Conservation (phyloP, 129 eudicot species). For the Chrysanthemum seticuspe region DNA sequence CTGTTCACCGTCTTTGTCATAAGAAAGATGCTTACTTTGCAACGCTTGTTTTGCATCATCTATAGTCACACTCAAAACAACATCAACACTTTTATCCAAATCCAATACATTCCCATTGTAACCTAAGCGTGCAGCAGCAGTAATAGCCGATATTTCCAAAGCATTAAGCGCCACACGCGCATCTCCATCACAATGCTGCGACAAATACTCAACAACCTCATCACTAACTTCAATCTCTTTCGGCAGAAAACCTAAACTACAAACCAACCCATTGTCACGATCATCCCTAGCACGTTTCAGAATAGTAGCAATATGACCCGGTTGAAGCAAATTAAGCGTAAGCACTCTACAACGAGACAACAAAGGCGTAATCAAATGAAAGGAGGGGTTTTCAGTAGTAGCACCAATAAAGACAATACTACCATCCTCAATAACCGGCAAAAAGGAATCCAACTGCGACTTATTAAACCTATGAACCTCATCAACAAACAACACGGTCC, state of each 20-base stretch:
- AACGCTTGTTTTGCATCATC: constrained; percentile 79
- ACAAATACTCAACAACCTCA: constrained; percentile 49
- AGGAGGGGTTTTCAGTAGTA: constrained; percentile 94
- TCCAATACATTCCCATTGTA: not conserved
- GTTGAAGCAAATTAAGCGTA: constrained; percentile 53
- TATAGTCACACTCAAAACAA: constrained; percentile 14
- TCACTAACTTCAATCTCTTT: constrained; percentile 35
- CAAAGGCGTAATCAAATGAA: constrained; percentile 78
- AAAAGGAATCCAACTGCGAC: constrained; percentile 77
- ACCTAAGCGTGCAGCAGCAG: constrained; percentile 45
- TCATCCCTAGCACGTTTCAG: constrained; percentile 56
- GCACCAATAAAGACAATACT: constrained; percentile 84
- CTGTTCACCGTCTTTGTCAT: constrained; percentile 76
- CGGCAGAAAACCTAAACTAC: constrained; percentile 18
- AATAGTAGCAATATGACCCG: constrained; percentile 41
- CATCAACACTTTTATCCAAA: not conserved
- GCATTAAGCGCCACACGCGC: constrained; percentile 87
- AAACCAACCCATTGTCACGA: constrained; percentile 45
- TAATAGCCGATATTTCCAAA: constrained; percentile 61
- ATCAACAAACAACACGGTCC: constrained; percentile 81
- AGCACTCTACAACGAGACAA: constrained; percentile 78
- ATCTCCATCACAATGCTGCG: constrained; percentile 79
- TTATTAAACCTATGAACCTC: constrained; percentile 97
- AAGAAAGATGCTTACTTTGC: constrained; percentile 81
- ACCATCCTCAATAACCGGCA: constrained; percentile 92